These are phyloP conservation scores for Trypanosoma caninum DNA, from an alignment of 208 protist genomes.

Conservation along the genomic window DNA sequence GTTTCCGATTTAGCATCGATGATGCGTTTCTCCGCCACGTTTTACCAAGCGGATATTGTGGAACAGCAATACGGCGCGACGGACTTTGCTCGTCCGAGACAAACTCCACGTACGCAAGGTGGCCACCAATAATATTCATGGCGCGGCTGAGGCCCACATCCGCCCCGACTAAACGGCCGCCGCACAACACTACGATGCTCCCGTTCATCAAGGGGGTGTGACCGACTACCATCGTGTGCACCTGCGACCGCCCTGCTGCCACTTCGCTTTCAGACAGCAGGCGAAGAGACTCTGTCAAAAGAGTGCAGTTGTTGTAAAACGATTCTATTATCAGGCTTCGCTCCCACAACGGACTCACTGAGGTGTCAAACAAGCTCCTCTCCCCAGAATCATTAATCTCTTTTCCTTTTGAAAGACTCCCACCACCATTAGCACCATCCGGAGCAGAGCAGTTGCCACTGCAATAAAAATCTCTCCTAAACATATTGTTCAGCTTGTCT, in stretches of 20 bases:
- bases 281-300: slow-evolving; percentile 30
- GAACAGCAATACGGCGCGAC: background rate
- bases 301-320: slow-evolving; percentile 26
- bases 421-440: background rate
- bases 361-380: slow-evolving; percentile 14
- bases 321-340: slow-evolving; percentile 23
- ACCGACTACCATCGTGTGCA: slow-evolving; percentile 57
- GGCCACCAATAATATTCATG: slow-evolving; percentile 4
- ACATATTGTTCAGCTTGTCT: slow-evolving; percentile 26
- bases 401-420: too few species aligned
- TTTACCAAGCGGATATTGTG: slow-evolving; percentile 9
- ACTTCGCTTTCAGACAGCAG: slow-evolving; percentile 26
- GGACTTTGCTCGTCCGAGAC: background rate
- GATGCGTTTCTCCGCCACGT: background rate
- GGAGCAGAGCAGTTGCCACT: background rate
- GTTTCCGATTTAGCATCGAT: background rate
- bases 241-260: background rate
- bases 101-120: slow-evolving; percentile 23
- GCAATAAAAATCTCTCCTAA: slow-evolving; percentile 9
- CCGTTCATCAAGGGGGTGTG: slow-evolving; percentile 37
- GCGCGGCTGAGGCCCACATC: slow-evolving; percentile 34
- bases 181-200: slow-evolving; percentile 18
- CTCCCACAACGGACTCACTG: slow-evolving; percentile 39
- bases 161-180: slow-evolving; percentile 30
- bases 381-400: too few species aligned